phyloP scores from a whole-genome alignment of 805 yeast genomes.

The Lipomyces mesembrius region DNA sequence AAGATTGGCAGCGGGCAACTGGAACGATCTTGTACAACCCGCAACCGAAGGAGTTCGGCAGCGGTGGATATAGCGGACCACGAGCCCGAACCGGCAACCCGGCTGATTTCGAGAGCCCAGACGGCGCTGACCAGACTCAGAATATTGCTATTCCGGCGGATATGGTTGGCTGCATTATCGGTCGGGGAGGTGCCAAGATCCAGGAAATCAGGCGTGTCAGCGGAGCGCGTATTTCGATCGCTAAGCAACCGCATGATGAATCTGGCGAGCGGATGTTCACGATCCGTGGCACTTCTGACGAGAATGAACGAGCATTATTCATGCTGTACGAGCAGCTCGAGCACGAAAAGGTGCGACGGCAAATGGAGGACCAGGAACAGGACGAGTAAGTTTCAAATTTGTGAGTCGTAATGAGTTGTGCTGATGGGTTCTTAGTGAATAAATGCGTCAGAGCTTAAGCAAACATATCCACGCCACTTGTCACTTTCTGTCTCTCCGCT shows the following conservation, averaged over 20 bases:
- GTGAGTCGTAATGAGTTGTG: not conserved
- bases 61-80: conserved; percentile 14
- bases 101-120: conserved; percentile 28
- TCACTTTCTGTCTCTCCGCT: not conserved
- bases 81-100: conserved; percentile 34
- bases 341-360: conserved; percentile 55
- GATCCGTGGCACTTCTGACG: conserved; percentile 62
- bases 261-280: conserved; percentile 71
- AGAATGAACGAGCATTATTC: conserved; percentile 62
- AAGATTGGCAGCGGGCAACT: conserved; percentile 70
- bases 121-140: conserved; percentile 43
- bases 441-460: not conserved
- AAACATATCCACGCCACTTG: not conserved
- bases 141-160: conserved; percentile 64
- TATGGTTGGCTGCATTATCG: conserved; percentile 87
- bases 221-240: conserved; percentile 78
- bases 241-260: conserved; percentile 64
- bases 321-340: conserved; percentile 62
- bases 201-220: conserved; percentile 80
- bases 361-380: conserved; percentile 32
- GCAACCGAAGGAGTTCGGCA: conserved; percentile 23
- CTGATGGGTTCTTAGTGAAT: not conserved
- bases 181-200: conserved; percentile 82
- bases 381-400: not conserved
- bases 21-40: conserved; percentile 71